A percentile compares a stretch with the other conserved stretches of the same genome.
Evolutionary conservation across 108 stramenopile genomes (phyloP).

Genomic region (Cyclostephanos tholiformis): DNA sequence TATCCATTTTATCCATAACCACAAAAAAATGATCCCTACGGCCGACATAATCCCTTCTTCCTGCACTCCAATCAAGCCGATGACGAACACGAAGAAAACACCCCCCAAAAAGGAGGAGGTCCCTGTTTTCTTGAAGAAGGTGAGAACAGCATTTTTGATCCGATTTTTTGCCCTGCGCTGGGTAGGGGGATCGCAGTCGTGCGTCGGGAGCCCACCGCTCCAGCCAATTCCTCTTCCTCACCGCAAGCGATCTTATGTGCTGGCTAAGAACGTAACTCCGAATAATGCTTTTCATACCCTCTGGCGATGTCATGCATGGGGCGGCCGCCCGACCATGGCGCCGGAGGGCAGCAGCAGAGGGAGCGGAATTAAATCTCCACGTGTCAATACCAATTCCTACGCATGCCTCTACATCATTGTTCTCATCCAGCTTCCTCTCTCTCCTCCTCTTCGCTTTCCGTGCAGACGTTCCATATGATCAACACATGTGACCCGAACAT

Average conservation of each 20-base stretch:
- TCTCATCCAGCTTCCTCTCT: background rate
- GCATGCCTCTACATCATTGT: constrained; percentile 6
- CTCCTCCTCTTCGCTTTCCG: constrained; percentile 1
- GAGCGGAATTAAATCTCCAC: background rate
- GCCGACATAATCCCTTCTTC: background rate
- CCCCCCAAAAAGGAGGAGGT: constrained; percentile 47
- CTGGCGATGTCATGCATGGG: background rate
- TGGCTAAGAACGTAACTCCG: no score
- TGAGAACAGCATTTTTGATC: constrained; percentile 9
- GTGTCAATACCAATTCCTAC: background rate
- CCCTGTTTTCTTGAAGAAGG: constrained; percentile 56
- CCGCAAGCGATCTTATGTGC: no score
- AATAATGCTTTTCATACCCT: background rate
- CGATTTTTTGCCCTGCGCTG: no score
- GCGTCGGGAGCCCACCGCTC: background rate
- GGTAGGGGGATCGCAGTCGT: no score
- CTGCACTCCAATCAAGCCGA: constrained; percentile 9
- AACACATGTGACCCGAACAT: constrained; percentile 65
- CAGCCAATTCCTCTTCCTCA: background rate
- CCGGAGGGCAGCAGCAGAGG: background rate
- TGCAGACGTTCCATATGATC: constrained; percentile 76
- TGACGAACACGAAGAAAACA: constrained; percentile 40
- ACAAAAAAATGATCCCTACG: background rate
- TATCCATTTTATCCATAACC: no score
- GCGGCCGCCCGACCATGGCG: constrained; percentile 15